Evolutionary conservation across 164 flowering plant species (phyloP), one percentile per base, ranked within the genome.

Genomic region (Piper betle): DNA sequence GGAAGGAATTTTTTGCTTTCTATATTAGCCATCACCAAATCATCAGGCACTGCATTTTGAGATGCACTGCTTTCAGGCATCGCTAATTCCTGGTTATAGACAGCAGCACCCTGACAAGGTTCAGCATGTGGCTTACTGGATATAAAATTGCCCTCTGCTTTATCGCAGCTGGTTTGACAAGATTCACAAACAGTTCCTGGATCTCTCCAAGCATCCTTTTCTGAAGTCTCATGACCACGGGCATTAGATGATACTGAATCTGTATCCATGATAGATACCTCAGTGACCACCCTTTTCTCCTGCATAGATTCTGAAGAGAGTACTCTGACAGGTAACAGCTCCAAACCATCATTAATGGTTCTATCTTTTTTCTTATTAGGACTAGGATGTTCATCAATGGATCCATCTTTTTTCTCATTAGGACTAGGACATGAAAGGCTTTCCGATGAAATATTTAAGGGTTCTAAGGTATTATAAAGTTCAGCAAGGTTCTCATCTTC

Each of bases 401-500:
- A 69, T 39, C 25, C 53, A 56, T 52, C 18, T 57, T 54, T 52
- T 20, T 69, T 25, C 33, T 25, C 33, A 25, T 25, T 25, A 25
- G 33, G 33, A 1, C 33, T 25, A 25, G 33, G 33, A 25, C 33
- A 25, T 25, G 33, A 25, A 25, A 25, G 33, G 33, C 33, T 25
- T 25, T 25, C 33, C 33, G 33, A 25, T 25, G 33, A 25, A 25
- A 25, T 25, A 25, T 25, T 25, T 2, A 25, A 25, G 33, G 33
- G 33, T 25, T 25, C 33, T 25, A 25, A 25, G 33, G 33, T 0
- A 25, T 25, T 0, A 25, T 25, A 25, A 25, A 25, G 33, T 25
- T 25, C 33, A 25, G 33, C 62, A 62, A 83, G 64, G 58, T 61
- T 74, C 61, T 75, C 85, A 73, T 78, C 89, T 64, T 85, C 87